Percentiles rank a stretch among this genome's conserved stretches.
Conservation (phyloP, 169 alveolate genomes). For the Plasmodium coatneyi region DNA sequence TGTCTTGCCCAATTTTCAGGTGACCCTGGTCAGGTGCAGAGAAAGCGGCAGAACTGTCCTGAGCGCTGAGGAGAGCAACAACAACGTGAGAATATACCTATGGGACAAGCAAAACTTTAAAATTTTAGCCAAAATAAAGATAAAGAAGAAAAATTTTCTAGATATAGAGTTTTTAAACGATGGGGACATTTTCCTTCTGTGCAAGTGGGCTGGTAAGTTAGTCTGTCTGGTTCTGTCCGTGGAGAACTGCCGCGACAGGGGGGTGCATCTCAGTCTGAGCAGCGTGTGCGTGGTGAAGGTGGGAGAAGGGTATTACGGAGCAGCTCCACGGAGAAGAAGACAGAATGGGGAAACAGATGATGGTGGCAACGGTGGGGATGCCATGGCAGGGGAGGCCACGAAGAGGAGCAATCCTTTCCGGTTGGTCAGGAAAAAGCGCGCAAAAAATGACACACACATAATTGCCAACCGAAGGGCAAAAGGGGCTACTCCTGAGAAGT, state of each 20-base stretch:
- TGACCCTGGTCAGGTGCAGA: constrained; percentile 32
- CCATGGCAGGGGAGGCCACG: background rate
- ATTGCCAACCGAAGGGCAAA: background rate
- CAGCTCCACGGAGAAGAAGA: background rate
- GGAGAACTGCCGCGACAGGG: background rate
- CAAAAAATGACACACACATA: background rate
- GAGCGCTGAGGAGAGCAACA: constrained; percentile 32
- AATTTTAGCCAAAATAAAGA: constrained; percentile 40
- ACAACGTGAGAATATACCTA: background rate
- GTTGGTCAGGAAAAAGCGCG: background rate
- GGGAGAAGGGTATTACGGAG: background rate
- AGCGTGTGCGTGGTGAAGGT: background rate
- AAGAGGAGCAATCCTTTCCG: background rate
- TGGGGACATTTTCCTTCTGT: constrained; percentile 19
- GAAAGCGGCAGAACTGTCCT: constrained; percentile 17
- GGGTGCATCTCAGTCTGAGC: background rate
- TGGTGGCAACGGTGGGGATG: background rate
- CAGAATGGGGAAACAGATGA: background rate
- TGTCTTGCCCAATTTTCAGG: constrained; percentile 26
- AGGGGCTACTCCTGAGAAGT: background rate
- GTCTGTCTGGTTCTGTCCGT: constrained; percentile 13
- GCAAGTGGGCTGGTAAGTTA: constrained; percentile 21
- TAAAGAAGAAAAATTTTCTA: constrained; percentile 16
- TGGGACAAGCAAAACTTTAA: constrained; percentile 42
- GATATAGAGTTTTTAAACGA: constrained; percentile 45